Conservation (phyloP, 768 basidiomycete genomes). For the Scleroderma bovista region DNA sequence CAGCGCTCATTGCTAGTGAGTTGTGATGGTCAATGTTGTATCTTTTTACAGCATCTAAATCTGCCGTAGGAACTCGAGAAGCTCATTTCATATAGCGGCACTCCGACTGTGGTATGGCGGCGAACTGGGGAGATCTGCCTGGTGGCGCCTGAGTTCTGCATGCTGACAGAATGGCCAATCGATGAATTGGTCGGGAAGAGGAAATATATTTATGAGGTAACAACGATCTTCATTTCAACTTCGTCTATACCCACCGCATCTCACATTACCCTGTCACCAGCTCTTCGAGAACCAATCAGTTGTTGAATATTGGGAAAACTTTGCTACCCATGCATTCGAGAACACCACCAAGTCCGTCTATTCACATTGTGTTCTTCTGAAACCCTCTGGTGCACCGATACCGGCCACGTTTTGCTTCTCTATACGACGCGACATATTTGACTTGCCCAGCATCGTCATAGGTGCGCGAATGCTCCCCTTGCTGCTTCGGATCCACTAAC, state of each 20-base stretch:
- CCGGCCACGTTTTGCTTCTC: constrained; percentile 95
- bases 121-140: constrained; percentile 97
- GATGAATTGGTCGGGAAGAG: constrained; percentile 65
- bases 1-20: constrained; percentile 85
- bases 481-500: constrained; percentile 1
- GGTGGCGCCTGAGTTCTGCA: constrained; percentile 93
- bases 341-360: constrained; percentile 95
- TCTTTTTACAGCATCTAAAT: constrained; percentile 3
- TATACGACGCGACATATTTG: constrained; percentile 88
- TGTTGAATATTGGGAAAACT: constrained; percentile 96
- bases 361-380: constrained; percentile 84
- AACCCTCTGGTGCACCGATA: constrained; percentile 77
- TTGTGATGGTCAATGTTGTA: constrained; percentile 7
- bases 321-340: constrained; percentile 95
- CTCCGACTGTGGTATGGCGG: constrained; percentile 96
- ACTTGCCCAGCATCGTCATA: constrained; percentile 84
- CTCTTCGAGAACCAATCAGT: constrained; percentile 94
- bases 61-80: constrained; percentile 82
- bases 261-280: constrained; percentile 33
- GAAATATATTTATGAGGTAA: constrained; percentile 43
- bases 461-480: constrained; percentile 40
- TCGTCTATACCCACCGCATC: constrained; percentile 7
- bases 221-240: constrained; percentile 16
- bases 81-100: constrained; percentile 93
- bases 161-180: constrained; percentile 86